A percentile compares a stretch with the other conserved stretches of the same genome.
These are phyloP conservation scores for Porcisia hertigi DNA, from an alignment of 208 protist species.

Conservation along the genomic window DNA sequence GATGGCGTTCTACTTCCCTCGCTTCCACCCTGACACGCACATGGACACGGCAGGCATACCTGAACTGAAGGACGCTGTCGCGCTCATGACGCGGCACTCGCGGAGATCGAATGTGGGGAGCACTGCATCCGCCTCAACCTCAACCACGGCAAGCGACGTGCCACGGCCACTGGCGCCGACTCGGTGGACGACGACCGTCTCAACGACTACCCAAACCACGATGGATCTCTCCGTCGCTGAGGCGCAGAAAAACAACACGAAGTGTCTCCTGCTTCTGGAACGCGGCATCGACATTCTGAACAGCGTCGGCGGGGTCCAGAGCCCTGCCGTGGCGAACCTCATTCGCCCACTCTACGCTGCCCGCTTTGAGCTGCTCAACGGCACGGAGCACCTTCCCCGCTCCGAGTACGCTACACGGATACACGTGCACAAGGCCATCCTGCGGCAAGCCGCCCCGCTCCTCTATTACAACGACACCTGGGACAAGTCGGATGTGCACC, in stretches of 20 bases:
- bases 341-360: slow-evolving; percentile 67
- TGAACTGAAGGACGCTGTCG: slow-evolving; percentile 70
- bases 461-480: slow-evolving; percentile 75
- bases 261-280: slow-evolving; percentile 55
- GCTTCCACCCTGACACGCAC: slow-evolving; percentile 77
- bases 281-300: slow-evolving; percentile 82
- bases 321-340: slow-evolving; percentile 30
- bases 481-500: slow-evolving; percentile 64
- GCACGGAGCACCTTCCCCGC: slow-evolving; percentile 71
- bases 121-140: slow-evolving; percentile 8
- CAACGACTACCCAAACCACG: slow-evolving; percentile 19
- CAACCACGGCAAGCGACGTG: slow-evolving; percentile 1
- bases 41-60: slow-evolving; percentile 61
- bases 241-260: slow-evolving; percentile 49
- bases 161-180: slow-evolving; percentile 3
- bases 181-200: slow-evolving; percentile 39
- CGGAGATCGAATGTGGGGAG: background rate
- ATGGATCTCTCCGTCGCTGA: slow-evolving; percentile 23
- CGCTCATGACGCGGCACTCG: slow-evolving; percentile 39
- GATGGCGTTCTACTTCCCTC: slow-evolving; percentile 83
- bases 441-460: slow-evolving; percentile 62
- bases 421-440: slow-evolving; percentile 63
- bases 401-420: slow-evolving; percentile 45
- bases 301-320: slow-evolving; percentile 44
- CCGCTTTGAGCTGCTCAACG: slow-evolving; percentile 80